Base-by-base conservation (phyloP, 2,329 filamentous ascomycete genomes). In the Elsinoe batatas region DNA sequence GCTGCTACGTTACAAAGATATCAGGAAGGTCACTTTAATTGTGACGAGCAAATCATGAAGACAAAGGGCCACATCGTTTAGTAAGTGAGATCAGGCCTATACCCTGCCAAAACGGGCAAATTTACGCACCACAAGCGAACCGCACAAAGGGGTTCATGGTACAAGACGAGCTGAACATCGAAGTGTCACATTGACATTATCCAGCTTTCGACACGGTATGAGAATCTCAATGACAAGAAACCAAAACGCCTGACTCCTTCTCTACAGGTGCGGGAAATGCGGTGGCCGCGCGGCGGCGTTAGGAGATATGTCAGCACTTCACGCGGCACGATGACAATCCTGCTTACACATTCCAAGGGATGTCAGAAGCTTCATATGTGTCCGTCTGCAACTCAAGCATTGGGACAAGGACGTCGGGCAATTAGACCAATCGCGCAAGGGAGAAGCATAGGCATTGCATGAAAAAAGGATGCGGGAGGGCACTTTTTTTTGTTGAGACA, bases 271-370 rank as follows among this genome's bases (percentile, higher is more conserved):
- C 18, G 15, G 22, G 18, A 43, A 22, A 17, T 22, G 8, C 22
- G 17, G 40, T 11, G 11, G 18, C 22, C 13, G 40, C n/a, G 22
- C 26, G 20, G 40, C 40, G 40, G 40, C 18, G 40, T 44, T 26
- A 26, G 40, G 40, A 18, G 40, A 44, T 44, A 44, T 44, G 40
- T 44, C 40, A 44, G 40, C 40, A 44, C 40, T 44, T 44, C 40
- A 44, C 13, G 17, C 17, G 10, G 12, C 12, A 4, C 10, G 18
- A 44, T 44, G 17, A 44, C 18, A 17, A 17, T 44, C 18, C 12
- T 44, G 40, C 40, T 44, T 18, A 44, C 40, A 44, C 18, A 8
- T 8, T 18, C 40, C 40, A 44, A 44, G 20, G 26, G n/a, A 12
- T 44, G 40, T 44, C 11, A 44, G 40, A 44, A 44, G 40, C 40